Percentiles rank a stretch among this genome's conserved stretches.
Conservation (phyloP, 257 asterid genomes). For the Capsicum chinense region DNA sequence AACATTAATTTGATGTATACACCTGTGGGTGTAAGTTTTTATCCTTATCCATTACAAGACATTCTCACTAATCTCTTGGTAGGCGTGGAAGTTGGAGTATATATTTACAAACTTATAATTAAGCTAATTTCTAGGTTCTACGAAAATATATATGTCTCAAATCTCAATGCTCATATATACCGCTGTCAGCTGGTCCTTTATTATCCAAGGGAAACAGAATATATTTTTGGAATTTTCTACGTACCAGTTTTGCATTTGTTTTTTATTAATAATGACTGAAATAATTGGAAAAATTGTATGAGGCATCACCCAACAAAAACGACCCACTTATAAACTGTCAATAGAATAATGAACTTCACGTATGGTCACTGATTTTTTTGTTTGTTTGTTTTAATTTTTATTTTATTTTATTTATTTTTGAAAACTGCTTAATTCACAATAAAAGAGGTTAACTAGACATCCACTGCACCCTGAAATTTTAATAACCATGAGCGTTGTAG, state of each 20-base stretch:
- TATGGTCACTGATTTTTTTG: not conserved
- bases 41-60: too few relatives aligned
- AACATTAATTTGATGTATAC: too few relatives aligned
- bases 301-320: constrained; percentile 17
- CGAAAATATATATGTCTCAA: too few relatives aligned
- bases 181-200: constrained; percentile 13
- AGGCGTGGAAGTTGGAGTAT: too few relatives aligned
- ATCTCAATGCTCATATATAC: not conserved
- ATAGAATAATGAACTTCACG: constrained; percentile 23
- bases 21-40: too few relatives aligned
- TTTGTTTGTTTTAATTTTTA: not conserved
- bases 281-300: not conserved
- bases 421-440: not conserved
- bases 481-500: too few relatives aligned
- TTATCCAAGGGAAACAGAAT: not conserved
- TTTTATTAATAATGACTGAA: constrained; percentile 26
- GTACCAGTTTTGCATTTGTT: constrained; percentile 24
- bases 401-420: not conserved
- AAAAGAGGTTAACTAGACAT: not conserved
- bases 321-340: constrained; percentile 23
- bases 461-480: too few relatives aligned
- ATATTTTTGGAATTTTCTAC: constrained; percentile 30
- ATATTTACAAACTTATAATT: too few relatives aligned
- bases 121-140: too few relatives aligned
- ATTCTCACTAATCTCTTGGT: too few relatives aligned